These are phyloP conservation scores for Lanmaoa rubissima DNA, from an alignment of 768 basidiomycete genomes.

Conservation along the genomic window DNA sequence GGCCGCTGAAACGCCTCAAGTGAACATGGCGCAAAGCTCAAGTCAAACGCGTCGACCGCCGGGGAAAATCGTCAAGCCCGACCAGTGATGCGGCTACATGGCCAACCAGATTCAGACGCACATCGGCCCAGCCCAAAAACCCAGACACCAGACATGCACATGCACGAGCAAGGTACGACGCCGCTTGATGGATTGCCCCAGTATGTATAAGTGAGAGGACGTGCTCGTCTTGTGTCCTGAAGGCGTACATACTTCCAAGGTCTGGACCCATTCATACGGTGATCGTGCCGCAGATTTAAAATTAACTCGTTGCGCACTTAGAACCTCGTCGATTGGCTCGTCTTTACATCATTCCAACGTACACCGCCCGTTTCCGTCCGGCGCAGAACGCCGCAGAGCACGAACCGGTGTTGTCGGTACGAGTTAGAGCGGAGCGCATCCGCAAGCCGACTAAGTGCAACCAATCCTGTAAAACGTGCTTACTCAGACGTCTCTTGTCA, in stretches of 20 bases:
- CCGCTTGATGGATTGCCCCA: neutral
- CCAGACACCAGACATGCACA: too few relatives aligned
- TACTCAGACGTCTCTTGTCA: neutral
- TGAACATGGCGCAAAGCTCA: neutral
- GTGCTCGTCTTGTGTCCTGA: neutral
- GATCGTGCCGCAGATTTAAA: neutral
- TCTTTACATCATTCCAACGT: neutral
- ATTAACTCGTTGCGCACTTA: neutral
- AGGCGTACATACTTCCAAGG: neutral
- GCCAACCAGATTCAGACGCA: neutral
- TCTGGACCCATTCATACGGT: neutral
- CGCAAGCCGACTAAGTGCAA: too few relatives aligned
- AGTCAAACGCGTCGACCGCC: neutral
- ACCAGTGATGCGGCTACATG: neutral
- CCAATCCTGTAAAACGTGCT: neutral
- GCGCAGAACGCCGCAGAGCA: neutral
- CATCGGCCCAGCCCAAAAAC: neutral
- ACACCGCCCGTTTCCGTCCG: neutral
- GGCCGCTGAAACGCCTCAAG: neutral
- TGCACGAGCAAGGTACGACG: neutral
- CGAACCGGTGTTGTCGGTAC: neutral
- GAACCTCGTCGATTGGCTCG: neutral
- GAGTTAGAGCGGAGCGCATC: neutral
- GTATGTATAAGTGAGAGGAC: neutral
- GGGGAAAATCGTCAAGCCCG: neutral